A percentile compares a stretch with the other conserved stretches of the same genome.
These are phyloP conservation scores for Zoysia japonica DNA, from an alignment of 176 grass and related monocot genomes.

Conservation along the genomic window DNA sequence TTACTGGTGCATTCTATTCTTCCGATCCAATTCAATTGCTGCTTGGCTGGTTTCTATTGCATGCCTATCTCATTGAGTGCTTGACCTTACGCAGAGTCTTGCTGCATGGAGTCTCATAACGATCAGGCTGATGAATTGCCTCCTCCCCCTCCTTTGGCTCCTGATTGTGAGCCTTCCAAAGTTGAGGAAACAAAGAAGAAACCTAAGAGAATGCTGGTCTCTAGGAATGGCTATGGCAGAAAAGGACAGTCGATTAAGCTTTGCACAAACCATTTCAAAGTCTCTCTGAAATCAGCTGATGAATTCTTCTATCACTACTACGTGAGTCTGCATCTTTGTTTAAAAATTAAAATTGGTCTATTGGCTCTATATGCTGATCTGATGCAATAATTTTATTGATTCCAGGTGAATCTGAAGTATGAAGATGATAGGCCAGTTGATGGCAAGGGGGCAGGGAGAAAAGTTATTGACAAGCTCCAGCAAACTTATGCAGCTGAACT, in stretches of 20 bases:
- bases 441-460: slow-evolving; percentile 69
- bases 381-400: slow-evolving; percentile 2
- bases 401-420: slow-evolving; percentile 77
- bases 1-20: not conserved
- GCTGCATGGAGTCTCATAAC: slow-evolving; percentile 48
- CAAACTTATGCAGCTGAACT: slow-evolving; percentile 69
- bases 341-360: not conserved
- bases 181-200: slow-evolving; percentile 45
- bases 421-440: slow-evolving; percentile 85
- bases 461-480: slow-evolving; percentile 73
- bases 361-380: not conserved
- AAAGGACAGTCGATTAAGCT: slow-evolving; percentile 53
- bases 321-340: slow-evolving; percentile 37
- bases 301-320: slow-evolving; percentile 77
- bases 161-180: slow-evolving; percentile 40
- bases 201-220: slow-evolving; percentile 45
- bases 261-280: slow-evolving; percentile 67
- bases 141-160: slow-evolving; percentile 31
- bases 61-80: not conserved
- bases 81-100: slow-evolving; percentile 6
- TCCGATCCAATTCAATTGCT: not conserved
- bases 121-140: slow-evolving; percentile 45
- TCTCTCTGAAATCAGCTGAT: slow-evolving; percentile 46
- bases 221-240: slow-evolving; percentile 54
- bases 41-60: not conserved